phyloP scores from a whole-genome alignment of 2,329 filamentous ascomycete genomes.

The Fusarium nanum region DNA sequence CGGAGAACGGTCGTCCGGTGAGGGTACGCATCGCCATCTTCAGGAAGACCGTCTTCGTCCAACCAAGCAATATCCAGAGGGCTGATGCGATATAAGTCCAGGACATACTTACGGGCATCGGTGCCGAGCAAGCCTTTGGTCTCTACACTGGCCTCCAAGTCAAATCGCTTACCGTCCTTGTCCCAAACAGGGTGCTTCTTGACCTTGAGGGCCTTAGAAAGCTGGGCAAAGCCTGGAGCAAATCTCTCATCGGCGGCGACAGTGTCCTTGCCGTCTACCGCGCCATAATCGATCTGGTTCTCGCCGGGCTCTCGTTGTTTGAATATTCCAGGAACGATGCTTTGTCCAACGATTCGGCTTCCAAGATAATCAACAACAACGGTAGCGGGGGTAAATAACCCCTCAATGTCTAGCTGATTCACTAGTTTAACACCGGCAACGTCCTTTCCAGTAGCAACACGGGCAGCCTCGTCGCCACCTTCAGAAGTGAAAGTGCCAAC shows the following conservation, averaged over 20 bases:
- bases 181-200: conserved; percentile 99
- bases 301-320: conserved; percentile 97
- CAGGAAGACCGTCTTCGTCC: conserved; percentile 72
- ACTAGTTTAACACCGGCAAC: conserved; percentile 93
- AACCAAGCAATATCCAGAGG: conserved; percentile 92
- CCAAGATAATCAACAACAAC: conserved; percentile 97
- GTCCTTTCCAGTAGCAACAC: conserved; percentile 96
- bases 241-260: conserved; percentile 93
- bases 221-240: conserved; percentile 83
- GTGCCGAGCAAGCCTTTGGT: conserved; percentile 98
- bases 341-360: conserved; percentile 96
- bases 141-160: conserved; percentile 94
- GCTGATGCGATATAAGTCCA: conserved; percentile 94
- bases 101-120: conserved; percentile 95
- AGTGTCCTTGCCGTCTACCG: conserved; percentile 95
- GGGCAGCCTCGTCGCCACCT: conserved; percentile 94
- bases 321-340: conserved; percentile 98
- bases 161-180: conserved; percentile 89
- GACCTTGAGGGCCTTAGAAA: conserved; percentile 89
- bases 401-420: conserved; percentile 96
- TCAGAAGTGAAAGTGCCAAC: conserved; percentile 97
- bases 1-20: conserved; percentile 96
- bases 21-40: conserved; percentile 73
- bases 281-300: conserved; percentile 98
- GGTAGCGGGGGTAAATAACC: conserved; percentile 93